A percentile compares a stretch with the other conserved stretches of the same genome.
Evolutionary conservation across 495 filamentous ascomycete genomes (phyloP).

Genomic region (Bathelium albidoporum): DNA sequence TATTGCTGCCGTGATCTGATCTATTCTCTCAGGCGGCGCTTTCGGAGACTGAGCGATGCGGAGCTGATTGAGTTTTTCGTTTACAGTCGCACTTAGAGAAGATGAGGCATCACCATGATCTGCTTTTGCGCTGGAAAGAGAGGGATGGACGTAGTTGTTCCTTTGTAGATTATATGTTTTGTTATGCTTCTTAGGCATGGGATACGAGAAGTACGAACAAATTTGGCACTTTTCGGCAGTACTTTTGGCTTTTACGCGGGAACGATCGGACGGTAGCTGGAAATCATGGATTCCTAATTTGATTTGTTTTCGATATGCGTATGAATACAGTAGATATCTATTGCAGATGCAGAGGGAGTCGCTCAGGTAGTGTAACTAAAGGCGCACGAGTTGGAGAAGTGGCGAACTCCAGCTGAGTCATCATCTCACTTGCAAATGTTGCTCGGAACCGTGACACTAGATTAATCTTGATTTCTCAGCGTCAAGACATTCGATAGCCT

Average conservation of each 20-base stretch:
- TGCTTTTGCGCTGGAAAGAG: conserved; percentile 9
- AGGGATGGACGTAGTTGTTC: conserved; percentile 22
- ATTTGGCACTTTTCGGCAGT: no score
- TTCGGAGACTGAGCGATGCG: conserved; percentile 27
- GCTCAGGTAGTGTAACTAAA: no score
- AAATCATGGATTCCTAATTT: no score
- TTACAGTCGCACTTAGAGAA: conserved; percentile 22
- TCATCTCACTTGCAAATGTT: neutral
- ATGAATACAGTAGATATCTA: no score
- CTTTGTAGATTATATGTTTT: conserved; percentile 21
- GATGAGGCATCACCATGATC: conserved; percentile 6
- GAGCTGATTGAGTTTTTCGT: conserved; percentile 30
- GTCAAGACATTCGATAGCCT: neutral
- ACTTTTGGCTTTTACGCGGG: no score
- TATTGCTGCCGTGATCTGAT: conserved; percentile 24
- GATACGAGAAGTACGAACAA: neutral
- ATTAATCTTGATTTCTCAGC: conserved; percentile 1
- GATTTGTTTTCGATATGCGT: no score
- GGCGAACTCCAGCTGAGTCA: neutral
- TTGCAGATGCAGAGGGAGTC: no score
- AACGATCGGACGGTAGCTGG: no score
- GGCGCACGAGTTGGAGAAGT: no score
- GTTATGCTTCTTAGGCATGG: conserved; percentile 31
- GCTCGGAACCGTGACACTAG: no score
- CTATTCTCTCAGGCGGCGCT: conserved; percentile 19